A percentile compares a stretch with the other conserved stretches of the same genome.
Conservation (phyloP, 768 basidiomycete genomes). For the Heimioporus sp. region DNA sequence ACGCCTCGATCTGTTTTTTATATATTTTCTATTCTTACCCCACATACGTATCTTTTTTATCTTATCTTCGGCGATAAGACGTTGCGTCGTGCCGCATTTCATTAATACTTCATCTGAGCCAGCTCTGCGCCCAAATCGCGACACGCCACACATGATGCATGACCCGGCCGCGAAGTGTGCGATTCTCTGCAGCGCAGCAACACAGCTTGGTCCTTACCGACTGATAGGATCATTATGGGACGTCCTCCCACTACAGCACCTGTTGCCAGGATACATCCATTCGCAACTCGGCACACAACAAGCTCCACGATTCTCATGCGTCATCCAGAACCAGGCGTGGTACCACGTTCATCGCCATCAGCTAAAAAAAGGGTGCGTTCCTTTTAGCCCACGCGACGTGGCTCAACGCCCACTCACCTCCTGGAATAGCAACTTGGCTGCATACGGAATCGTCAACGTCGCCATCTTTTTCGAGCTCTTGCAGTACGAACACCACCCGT, state of each 20-base stretch:
- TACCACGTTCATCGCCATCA: conserved; percentile 97
- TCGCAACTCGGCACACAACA: neutral
- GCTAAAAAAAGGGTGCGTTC: conserved; percentile 37
- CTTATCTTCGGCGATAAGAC: neutral
- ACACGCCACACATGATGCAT: conserved; percentile 4
- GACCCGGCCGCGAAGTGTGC: conserved; percentile 6
- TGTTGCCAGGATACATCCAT: conserved; percentile 1
- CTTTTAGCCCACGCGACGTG: conserved; percentile 4
- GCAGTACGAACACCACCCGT: conserved; percentile 97
- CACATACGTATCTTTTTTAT: neutral
- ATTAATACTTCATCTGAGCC: no score
- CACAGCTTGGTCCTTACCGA: neutral
- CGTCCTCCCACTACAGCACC: conserved; percentile 1
- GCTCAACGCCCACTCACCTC: conserved; percentile 50
- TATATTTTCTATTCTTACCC: no score
- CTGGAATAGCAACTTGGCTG: conserved; percentile 90
- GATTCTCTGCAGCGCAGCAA: neutral
- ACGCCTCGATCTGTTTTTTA: no score
- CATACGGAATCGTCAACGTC: conserved; percentile 93
- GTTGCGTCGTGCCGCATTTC: no score
- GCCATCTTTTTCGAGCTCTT: conserved; percentile 97
- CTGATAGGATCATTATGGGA: neutral
- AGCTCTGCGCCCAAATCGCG: neutral
- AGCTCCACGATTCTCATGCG: conserved; percentile 41
- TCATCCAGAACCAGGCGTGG: conserved; percentile 87